Evolutionary conservation across 2,329 filamentous ascomycete genomes (phyloP).

Genomic region (Chrysosporium queenslandicum): DNA sequence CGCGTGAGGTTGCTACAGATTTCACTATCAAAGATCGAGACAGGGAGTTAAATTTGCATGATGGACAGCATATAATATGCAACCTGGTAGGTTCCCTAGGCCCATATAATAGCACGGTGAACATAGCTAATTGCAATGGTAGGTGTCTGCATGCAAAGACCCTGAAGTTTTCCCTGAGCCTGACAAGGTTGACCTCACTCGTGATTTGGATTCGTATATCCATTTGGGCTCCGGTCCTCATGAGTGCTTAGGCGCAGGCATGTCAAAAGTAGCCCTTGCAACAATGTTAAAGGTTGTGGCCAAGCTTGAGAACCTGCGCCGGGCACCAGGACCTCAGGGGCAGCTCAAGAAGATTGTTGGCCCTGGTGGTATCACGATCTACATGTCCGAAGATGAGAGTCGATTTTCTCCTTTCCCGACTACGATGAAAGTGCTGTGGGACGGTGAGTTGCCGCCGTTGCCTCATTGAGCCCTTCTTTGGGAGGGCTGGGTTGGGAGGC

Average conservation of each 20-base stretch:
- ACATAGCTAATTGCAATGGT: conserved; percentile 30
- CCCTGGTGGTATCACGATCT: conserved; percentile 34
- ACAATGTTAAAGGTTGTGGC: conserved; percentile 38
- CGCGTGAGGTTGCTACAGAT: conserved; percentile 27
- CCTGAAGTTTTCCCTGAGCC: conserved; percentile 31
- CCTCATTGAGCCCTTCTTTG: background rate
- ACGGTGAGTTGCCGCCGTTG: conserved; percentile 29
- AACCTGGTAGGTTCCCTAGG: conserved; percentile 27
- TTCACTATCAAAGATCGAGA: conserved; percentile 29
- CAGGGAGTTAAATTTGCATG: conserved; percentile 26
- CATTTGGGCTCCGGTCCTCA: conserved; percentile 42
- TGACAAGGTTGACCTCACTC: conserved; percentile 36
- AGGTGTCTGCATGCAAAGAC: conserved; percentile 33
- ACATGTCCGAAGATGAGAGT: conserved; percentile 38
- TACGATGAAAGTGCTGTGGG: conserved; percentile 39
- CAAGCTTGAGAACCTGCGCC: conserved; percentile 38
- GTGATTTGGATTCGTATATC: conserved; percentile 33
- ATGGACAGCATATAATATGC: conserved; percentile 29
- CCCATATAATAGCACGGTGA: conserved; percentile 32
- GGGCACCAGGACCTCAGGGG: conserved; percentile 40
- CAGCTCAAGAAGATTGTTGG: conserved; percentile 35
- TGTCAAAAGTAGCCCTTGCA: conserved; percentile 33
- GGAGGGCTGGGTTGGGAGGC: too few relatives aligned
- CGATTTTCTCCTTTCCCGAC: conserved; percentile 36
- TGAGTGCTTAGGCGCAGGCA: conserved; percentile 37